Base-by-base conservation (phyloP, 2,329 filamentous ascomycete species). In the Talaromyces funiculosus region DNA sequence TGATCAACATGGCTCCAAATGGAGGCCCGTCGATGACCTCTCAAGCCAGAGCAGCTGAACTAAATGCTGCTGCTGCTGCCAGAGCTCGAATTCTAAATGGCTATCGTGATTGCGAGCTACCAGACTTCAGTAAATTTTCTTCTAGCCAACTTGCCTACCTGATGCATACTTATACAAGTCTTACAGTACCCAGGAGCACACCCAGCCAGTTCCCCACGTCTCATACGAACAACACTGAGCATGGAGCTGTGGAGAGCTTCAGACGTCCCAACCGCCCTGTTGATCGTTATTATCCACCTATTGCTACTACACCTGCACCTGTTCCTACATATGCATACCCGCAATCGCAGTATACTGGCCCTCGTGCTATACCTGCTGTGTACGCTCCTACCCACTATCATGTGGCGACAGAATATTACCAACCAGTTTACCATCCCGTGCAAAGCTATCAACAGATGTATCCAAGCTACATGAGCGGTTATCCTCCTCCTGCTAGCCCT, bases 111-210 rank as follows among this genome's bases (percentile, higher is more conserved):
- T 55, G 65, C 22, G 68, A 69, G 43, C 35, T 70, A 16, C 45
- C 62, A 55, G 63, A 62, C 47, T 43, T 66, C 22, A 65, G 66
- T 51, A 63, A 67, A 1, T 61, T 69, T 14, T 62, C 65, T 7
- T 69, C 67, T 4, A 69, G 68, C 29, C 65, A 64, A 57, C 69
- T n/a, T 64, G 66, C 47, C 49, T 69, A 35, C 64, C 64, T 16
- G 62, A 68, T 14, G 12, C 66, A 61, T 53, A 57, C 62, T 12
- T 61, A 60, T 43, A 64, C 66, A 20, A 61, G 62, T 26, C 65
- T 64, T 37, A 68, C 65, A 63, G 64, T 61, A 7, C 59, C 59
- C 5, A 71, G 64, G 16, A 45, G 35, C 43, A 29, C 43, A 16
- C 33, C 37, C 5, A 4, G 42, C 8, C 51, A 40, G 40, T 38